phyloP scores from a whole-genome alignment of 2,329 filamentous ascomycete genomes.

The Phyllosticta citrichinensis region DNA sequence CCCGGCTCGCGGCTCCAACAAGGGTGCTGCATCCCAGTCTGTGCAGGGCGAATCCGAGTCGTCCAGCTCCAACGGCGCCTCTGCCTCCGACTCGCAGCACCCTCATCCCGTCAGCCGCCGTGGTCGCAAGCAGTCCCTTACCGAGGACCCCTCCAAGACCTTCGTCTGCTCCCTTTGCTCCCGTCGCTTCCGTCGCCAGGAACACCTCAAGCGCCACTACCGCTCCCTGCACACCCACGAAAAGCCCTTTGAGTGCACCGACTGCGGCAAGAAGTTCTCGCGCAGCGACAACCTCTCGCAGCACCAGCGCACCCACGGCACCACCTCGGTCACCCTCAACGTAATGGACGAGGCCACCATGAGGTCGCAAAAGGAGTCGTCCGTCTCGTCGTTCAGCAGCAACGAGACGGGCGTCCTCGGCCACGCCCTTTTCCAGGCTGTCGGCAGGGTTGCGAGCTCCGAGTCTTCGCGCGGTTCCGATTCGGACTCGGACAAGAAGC shows the following conservation, averaged over 20 bases:
- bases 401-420: slow-evolving; percentile 29
- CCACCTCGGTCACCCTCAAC: slow-evolving; percentile 83
- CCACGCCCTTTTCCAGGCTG: slow-evolving; percentile 29
- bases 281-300: slow-evolving; percentile 95
- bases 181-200: slow-evolving; percentile 92
- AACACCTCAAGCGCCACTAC: slow-evolving; percentile 98
- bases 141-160: slow-evolving; percentile 95
- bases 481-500: slow-evolving; percentile 32
- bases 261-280: slow-evolving; percentile 99
- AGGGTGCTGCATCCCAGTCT: slow-evolving; percentile 25
- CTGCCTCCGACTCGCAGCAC: slow-evolving; percentile 31
- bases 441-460: slow-evolving; percentile 11
- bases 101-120: slow-evolving; percentile 66
- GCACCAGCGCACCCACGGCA: slow-evolving; percentile 87
- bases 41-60: slow-evolving; percentile 21
- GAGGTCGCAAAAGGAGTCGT: slow-evolving; percentile 16
- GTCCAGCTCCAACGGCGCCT: slow-evolving; percentile 37
- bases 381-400: slow-evolving; percentile 20
- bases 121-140: slow-evolving; percentile 95
- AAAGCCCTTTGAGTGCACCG: slow-evolving; percentile 94
- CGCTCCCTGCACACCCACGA: slow-evolving; percentile 96
- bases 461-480: slow-evolving; percentile 22
- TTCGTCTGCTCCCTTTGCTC: slow-evolving; percentile 96
- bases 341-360: slow-evolving; percentile 63
- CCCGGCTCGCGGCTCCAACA: slow-evolving; percentile 21